Conservation (phyloP, 352 stramenopile genomes). For the Phytophthora idaei region DNA sequence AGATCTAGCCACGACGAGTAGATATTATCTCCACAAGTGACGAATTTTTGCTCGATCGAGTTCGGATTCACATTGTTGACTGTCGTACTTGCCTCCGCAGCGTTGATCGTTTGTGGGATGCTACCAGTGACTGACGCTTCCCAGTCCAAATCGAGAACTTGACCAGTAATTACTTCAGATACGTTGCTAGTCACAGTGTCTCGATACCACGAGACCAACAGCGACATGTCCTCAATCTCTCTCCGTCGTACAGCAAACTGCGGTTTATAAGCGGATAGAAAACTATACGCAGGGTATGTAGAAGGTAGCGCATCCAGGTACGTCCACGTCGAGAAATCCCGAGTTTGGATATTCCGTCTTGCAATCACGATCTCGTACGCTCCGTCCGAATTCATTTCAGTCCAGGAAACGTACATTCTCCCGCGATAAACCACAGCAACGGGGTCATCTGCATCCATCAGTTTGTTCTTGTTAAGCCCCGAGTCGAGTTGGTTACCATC, state of each 20-base stretch:
- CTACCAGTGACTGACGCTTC: slow-evolving; percentile 34
- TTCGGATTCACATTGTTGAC: slow-evolving; percentile 28
- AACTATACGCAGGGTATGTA: slow-evolving; percentile 31
- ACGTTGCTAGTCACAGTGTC: slow-evolving; percentile 47
- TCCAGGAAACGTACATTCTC: slow-evolving; percentile 68
- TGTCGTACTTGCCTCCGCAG: slow-evolving; percentile 17
- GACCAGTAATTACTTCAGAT: slow-evolving; percentile 51
- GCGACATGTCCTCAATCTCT: slow-evolving; percentile 55
- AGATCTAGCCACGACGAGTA: slow-evolving; percentile 57
- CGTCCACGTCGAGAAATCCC: slow-evolving; percentile 60
- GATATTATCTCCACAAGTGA: slow-evolving; percentile 45
- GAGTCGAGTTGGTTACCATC: slow-evolving; percentile 49
- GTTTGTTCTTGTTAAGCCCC: slow-evolving; percentile 58
- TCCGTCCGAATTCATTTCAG: slow-evolving; percentile 41
- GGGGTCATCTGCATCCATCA: slow-evolving; percentile 52
- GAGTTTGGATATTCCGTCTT: slow-evolving; percentile 55
- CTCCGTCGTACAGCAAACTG: slow-evolving; percentile 49
- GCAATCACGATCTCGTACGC: slow-evolving; percentile 60
- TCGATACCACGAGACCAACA: slow-evolving; percentile 64
- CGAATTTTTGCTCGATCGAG: slow-evolving; percentile 30
- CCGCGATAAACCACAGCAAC: slow-evolving; percentile 51
- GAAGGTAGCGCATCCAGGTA: slow-evolving; percentile 46
- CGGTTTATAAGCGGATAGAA: slow-evolving; percentile 52
- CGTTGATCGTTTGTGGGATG: slow-evolving; percentile 36
- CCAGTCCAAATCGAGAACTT: slow-evolving; percentile 57